phyloP scores from a whole-genome alignment of 352 stramenopile species.

The Phytophthora foliorum region DNA sequence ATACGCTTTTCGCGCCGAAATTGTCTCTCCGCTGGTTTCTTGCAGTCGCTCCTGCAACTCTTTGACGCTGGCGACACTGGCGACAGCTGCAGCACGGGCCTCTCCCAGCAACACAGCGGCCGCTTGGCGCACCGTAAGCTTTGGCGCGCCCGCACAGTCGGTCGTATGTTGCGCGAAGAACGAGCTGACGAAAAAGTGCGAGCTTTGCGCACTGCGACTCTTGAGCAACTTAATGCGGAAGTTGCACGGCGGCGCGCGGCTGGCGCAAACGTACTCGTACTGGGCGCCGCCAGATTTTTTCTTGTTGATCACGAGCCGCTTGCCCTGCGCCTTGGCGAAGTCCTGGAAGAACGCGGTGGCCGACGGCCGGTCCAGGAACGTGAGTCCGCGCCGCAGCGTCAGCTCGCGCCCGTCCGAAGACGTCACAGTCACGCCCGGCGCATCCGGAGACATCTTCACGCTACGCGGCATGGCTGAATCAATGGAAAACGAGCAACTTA shows the following conservation, averaged over 20 bases:
- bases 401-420: conserved; percentile 29
- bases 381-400: conserved; percentile 38
- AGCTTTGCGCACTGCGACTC: conserved; percentile 44
- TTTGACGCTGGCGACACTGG: conserved; percentile 41
- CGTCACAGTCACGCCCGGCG: conserved; percentile 42
- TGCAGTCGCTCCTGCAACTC: conserved; percentile 36
- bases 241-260: conserved; percentile 29
- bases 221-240: conserved; percentile 53
- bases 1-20: conserved; percentile 45
- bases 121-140: conserved; percentile 47
- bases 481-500: conserved; percentile 3
- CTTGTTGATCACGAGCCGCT: conserved; percentile 51
- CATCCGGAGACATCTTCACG: conserved; percentile 42
- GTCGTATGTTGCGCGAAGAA: conserved; percentile 32
- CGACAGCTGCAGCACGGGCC: conserved; percentile 17
- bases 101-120: conserved; percentile 33
- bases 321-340: conserved; percentile 51
- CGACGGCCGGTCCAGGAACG: conserved; percentile 37
- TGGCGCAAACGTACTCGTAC: conserved; percentile 51
- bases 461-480: conserved; percentile 36
- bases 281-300: conserved; percentile 46
- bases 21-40: conserved; percentile 39
- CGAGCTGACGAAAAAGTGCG: conserved; percentile 51
- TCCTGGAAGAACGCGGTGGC: conserved; percentile 51
- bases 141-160: conserved; percentile 36